phyloP scores from a whole-genome alignment of 768 basidiomycete genomes.

The Russula sp. region DNA sequence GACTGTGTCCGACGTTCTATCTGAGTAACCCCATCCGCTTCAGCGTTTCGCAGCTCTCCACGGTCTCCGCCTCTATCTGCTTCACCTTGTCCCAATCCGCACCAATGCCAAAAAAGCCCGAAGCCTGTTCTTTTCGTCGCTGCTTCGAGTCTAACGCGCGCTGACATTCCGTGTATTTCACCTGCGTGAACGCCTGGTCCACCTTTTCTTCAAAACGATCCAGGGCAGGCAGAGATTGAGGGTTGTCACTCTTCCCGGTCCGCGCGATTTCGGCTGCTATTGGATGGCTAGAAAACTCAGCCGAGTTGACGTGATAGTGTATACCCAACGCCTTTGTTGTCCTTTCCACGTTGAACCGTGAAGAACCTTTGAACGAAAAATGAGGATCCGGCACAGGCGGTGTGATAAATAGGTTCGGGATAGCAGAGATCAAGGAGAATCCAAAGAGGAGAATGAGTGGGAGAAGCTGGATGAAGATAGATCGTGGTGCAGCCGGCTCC shows the following conservation, averaged over 20 bases:
- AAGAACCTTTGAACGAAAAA: slow-evolving; percentile 60
- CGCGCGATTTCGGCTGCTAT: slow-evolving; percentile 67
- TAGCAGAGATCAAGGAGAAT: slow-evolving; percentile 75
- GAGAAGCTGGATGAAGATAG: slow-evolving; percentile 67
- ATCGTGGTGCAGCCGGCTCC: slow-evolving; percentile 47
- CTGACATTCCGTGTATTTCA: slow-evolving; percentile 67
- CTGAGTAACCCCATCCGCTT: slow-evolving; percentile 52
- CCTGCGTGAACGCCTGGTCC: slow-evolving; percentile 68
- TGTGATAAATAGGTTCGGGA: slow-evolving; percentile 70
- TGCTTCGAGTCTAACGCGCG: slow-evolving; percentile 60
- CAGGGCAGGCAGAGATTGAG: slow-evolving; percentile 31
- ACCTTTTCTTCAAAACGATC: slow-evolving; percentile 70
- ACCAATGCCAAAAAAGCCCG: slow-evolving; percentile 87
- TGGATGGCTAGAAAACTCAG: slow-evolving; percentile 73
- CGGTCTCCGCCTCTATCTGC: slow-evolving; percentile 60
- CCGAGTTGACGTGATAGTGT: slow-evolving; percentile 77
- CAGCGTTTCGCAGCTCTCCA: slow-evolving; percentile 75
- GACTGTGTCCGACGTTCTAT: slow-evolving; percentile 23
- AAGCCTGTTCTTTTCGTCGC: slow-evolving; percentile 64
- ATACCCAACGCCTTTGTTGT: slow-evolving; percentile 65
- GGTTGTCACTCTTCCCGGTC: slow-evolving; percentile 26
- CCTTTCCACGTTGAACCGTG: slow-evolving; percentile 64
- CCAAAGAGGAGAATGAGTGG: slow-evolving; percentile 80
- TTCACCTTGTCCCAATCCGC: slow-evolving; percentile 89
- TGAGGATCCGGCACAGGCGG: slow-evolving; percentile 69